Base-by-base conservation (phyloP, 73 alveolate species). In the Paramecium tetraurelia region DNA sequence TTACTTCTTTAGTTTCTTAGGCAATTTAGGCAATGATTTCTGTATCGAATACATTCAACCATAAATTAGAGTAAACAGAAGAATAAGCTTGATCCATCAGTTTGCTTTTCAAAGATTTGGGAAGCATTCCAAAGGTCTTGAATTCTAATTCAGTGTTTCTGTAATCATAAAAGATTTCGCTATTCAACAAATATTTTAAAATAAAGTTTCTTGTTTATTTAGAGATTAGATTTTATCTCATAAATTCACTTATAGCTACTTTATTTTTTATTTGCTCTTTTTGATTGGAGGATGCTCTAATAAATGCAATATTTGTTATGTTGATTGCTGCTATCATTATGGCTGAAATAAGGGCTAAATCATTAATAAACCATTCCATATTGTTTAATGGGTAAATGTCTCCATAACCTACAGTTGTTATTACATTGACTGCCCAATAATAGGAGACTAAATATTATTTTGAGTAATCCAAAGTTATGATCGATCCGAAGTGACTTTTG, bases 371-470 rank as follows among this genome's bases (percentile, higher is more conserved):
- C 43, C 46, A 31, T 48, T 80, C 90, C 57, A 80, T 40, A 31
- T 43, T 43, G 12, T 80, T 80, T 48, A 80, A 24, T 2, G 90
- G 90, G 48, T 22, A 22, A 0, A 80, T 80, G 18, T 80, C 90
- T 5, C 90, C 90, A 80, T 80, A 80, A 11, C 90, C 90, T n/a
- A 80, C 70, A 7, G 90, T 80, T 22, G 90, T 48, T 43, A 80
- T 22, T 14, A 41, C 75, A 80, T 80, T 48, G 21, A 80, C 43
- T 3, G 90, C 90, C 90, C 90, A 80, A 80, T 80, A 80, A 48
- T 22, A 22, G 2, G 90, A 80, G 14, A 80, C 12, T 21, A 80
- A 10, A 24, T 80, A 80, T 80, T 48, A 16, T 80, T 72, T 72
- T 8, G 36, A 35, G 21, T 80, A 31, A 80, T 80, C 18, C 6